These are phyloP conservation scores for Podospora didyma DNA, from an alignment of 495 filamentous ascomycete genomes.

Conservation along the genomic window DNA sequence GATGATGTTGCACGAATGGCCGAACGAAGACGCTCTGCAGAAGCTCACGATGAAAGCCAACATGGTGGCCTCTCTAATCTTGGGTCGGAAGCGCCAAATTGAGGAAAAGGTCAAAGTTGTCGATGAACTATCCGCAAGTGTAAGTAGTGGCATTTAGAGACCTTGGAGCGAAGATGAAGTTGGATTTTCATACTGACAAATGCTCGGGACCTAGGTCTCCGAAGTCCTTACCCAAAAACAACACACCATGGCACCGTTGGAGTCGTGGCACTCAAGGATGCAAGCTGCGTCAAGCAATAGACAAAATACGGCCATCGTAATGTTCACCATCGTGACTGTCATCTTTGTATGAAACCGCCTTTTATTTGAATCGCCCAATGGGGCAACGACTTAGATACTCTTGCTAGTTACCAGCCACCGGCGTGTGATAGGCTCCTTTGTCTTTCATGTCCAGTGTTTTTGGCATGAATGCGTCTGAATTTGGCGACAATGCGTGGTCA, in stretches of 20 bases:
- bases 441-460: slow-evolving; percentile 14
- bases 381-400: neutral
- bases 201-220: neutral
- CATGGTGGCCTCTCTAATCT: slow-evolving; percentile 40
- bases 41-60: neutral
- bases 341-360: slow-evolving; percentile 25
- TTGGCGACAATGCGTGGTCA: slow-evolving; percentile 2
- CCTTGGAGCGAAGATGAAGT: neutral
- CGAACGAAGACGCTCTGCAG: neutral
- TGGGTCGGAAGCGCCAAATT: slow-evolving; percentile 10
- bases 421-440: slow-evolving; percentile 1
- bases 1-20: neutral
- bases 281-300: neutral
- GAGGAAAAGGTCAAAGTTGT: neutral
- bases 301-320: slow-evolving; percentile 39
- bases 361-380: neutral
- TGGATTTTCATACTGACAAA: neutral
- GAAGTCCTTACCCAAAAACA: neutral
- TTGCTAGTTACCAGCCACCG: neutral
- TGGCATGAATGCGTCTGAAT: slow-evolving; percentile 12
- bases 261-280: neutral
- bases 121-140: neutral
- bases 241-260: neutral
- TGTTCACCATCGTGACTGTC: slow-evolving; percentile 54
- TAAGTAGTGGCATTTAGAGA: neutral